Percentiles rank a stretch among this genome's conserved stretches.
These are phyloP conservation scores for Candida xiaguanensis DNA, from an alignment of 805 yeast genomes.

Conservation along the genomic window DNA sequence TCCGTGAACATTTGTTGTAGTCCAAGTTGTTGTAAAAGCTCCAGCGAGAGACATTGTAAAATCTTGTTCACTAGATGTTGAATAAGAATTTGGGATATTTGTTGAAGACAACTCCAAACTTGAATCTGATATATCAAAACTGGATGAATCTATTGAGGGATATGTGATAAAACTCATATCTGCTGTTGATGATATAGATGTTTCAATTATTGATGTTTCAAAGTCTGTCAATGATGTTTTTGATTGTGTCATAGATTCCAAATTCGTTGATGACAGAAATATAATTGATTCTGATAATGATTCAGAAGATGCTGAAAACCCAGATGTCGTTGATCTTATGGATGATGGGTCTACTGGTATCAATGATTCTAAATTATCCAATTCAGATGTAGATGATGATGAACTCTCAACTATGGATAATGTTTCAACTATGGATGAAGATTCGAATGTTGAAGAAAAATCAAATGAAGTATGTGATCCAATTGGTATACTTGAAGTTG, in stretches of 20 bases:
- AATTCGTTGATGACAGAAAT: neutral
- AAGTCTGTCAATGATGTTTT: too few species aligned
- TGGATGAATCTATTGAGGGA: too few species aligned
- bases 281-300: neutral
- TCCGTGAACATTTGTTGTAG: slow-evolving; percentile 1
- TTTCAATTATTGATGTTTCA: too few species aligned
- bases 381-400: neutral
- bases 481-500: neutral
- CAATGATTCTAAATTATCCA: neutral
- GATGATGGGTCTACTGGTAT: too few species aligned
- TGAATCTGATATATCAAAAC: too few species aligned
- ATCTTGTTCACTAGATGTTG: neutral
- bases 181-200: too few species aligned
- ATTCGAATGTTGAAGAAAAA: neutral
- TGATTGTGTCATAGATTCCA: too few species aligned
- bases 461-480: neutral
- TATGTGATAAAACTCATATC: too few species aligned
- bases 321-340: neutral
- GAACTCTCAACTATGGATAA: neutral
- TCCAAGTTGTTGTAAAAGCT: neutral
- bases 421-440: neutral
- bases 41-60: neutral
- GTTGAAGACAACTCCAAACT: too few species aligned
- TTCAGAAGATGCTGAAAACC: neutral
- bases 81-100: too few species aligned